These are phyloP conservation scores for Chenopodium formosanum DNA, from an alignment of 148 eudicot genomes.

Conservation along the genomic window DNA sequence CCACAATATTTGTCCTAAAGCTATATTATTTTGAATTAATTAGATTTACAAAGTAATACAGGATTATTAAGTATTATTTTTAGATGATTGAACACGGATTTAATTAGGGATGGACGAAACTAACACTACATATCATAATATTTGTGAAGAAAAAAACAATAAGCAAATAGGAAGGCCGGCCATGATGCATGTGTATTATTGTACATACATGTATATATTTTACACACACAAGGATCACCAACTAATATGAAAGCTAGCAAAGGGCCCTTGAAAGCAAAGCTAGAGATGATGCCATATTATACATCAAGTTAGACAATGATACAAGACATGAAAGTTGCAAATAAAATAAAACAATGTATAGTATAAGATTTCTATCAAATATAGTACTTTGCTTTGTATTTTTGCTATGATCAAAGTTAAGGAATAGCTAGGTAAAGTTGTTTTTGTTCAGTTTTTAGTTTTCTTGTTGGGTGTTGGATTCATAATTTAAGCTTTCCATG, in stretches of 20 bases:
- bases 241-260: neutral
- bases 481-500: constrained; percentile 15
- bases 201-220: neutral
- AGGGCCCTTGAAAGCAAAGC: constrained; percentile 13
- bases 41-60: too few relatives aligned
- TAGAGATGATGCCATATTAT: constrained; percentile 14
- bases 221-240: neutral
- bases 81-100: neutral
- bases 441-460: neutral
- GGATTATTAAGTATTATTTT: neutral
- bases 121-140: too few relatives aligned
- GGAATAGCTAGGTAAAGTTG: constrained; percentile 2
- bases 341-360: neutral
- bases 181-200: neutral
- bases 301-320: constrained; percentile 28
- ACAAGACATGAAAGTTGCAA: constrained; percentile 18
- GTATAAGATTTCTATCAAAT: neutral
- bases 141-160: neutral
- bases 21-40: neutral
- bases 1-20: too few relatives aligned
- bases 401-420: constrained; percentile 1
- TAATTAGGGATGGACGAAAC: neutral
- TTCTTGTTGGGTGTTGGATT: constrained; percentile 21
- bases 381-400: constrained; percentile 18
- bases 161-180: neutral